Conservation (phyloP, 805 yeast species). For the Metschnikowia gelsemii region DNA sequence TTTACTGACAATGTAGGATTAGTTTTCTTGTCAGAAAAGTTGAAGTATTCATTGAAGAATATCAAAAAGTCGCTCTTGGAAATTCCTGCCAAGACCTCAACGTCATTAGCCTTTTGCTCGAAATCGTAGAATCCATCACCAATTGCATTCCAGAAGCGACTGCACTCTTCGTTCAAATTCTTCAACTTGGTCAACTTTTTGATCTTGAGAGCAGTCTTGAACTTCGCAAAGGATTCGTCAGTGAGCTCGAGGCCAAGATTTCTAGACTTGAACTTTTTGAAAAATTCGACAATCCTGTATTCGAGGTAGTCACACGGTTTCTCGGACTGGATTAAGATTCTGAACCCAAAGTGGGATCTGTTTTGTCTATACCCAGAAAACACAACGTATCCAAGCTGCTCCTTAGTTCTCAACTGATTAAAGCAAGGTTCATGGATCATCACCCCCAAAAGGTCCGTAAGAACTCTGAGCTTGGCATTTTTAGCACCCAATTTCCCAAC, state of each 20-base stretch:
- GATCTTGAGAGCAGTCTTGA: slow-evolving; percentile 65
- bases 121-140: slow-evolving; percentile 80
- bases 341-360: slow-evolving; percentile 69
- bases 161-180: slow-evolving; percentile 75
- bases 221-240: slow-evolving; percentile 64
- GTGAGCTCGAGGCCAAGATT: slow-evolving; percentile 48
- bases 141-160: slow-evolving; percentile 63
- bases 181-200: slow-evolving; percentile 70
- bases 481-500: slow-evolving; percentile 41
- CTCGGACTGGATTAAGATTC: slow-evolving; percentile 83
- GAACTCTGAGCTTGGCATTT: slow-evolving; percentile 37
- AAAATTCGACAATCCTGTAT: slow-evolving; percentile 69
- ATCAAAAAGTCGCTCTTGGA: slow-evolving; percentile 56
- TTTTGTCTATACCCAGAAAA: slow-evolving; percentile 70
- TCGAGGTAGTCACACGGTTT: slow-evolving; percentile 71
- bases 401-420: slow-evolving; percentile 85
- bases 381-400: slow-evolving; percentile 93
- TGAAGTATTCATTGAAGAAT: slow-evolving; percentile 50
- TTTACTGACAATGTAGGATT: slow-evolving; percentile 28
- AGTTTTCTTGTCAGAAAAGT: slow-evolving; percentile 17
- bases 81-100: slow-evolving; percentile 51
- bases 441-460: slow-evolving; percentile 67
- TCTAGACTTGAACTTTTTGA: slow-evolving; percentile 43
- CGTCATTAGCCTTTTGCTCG: slow-evolving; percentile 54
- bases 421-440: slow-evolving; percentile 85